phyloP scores from a whole-genome alignment of 805 yeast species.

The Isabelozyma heimii region DNA sequence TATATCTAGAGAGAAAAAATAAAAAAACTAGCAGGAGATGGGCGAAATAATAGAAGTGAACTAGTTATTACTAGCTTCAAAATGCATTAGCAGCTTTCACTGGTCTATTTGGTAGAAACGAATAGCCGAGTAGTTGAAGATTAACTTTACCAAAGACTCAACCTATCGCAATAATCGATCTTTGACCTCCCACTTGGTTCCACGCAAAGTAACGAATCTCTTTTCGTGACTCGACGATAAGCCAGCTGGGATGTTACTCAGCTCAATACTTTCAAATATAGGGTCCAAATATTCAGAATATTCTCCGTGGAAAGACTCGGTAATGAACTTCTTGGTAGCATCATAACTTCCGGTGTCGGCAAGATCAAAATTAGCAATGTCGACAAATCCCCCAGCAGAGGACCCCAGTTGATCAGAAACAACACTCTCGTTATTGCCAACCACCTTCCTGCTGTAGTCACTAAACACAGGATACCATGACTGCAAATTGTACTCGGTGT shows the following conservation, averaged over 20 bases:
- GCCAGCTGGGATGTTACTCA: neutral
- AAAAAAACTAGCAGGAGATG: no score
- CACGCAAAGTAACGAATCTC: neutral
- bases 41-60: no score
- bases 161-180: no score
- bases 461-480: conserved; percentile 14
- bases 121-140: no score
- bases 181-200: no score
- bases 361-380: neutral
- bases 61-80: no score
- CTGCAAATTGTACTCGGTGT: conserved; percentile 24
- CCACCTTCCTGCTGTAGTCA: conserved; percentile 29
- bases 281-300: neutral
- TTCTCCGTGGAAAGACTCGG: neutral
- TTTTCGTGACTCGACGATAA: neutral
- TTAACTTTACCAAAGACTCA: no score
- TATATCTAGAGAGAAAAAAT: conserved; percentile 23
- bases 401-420: conserved; percentile 5
- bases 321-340: neutral
- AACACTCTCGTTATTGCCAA: conserved; percentile 25
- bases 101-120: no score
- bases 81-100: no score
- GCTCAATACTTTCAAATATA: neutral
- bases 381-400: neutral
- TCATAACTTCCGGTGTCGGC: neutral